phyloP scores from a whole-genome alignment of 805 yeast species.

The Lipomyces anomalus region DNA sequence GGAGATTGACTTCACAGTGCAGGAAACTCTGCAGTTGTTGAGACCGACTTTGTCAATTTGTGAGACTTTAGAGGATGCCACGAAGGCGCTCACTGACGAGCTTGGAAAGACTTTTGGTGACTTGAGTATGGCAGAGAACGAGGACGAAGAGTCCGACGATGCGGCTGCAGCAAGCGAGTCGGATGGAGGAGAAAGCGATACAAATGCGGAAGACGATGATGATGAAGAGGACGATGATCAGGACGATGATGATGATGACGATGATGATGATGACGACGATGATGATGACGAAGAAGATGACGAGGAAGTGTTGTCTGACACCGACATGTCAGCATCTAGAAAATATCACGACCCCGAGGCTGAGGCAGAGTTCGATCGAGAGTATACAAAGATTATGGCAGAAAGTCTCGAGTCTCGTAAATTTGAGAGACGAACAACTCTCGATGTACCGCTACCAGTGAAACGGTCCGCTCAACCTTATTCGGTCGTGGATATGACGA shows the following conservation, averaged over 20 bases:
- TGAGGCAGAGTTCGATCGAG: conserved; percentile 24
- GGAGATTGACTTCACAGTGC: conserved; percentile 53
- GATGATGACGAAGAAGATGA: conserved; percentile 1
- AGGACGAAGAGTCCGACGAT: conserved; percentile 8
- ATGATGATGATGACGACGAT: neutral
- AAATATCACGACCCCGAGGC: conserved; percentile 5
- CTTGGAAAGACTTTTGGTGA: conserved; percentile 13
- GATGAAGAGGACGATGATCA: conserved; percentile 5
- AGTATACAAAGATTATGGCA: conserved; percentile 20
- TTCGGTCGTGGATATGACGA: conserved; percentile 13
- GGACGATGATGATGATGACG: conserved; percentile 11
- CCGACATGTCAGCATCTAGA: too few species aligned
- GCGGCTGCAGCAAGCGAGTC: conserved; percentile 4
- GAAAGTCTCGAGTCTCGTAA: conserved; percentile 23
- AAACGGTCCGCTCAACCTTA: conserved; percentile 5
- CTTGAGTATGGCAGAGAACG: conserved; percentile 6
- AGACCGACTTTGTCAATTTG: conserved; percentile 37
- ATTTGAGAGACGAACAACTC: conserved; percentile 13
- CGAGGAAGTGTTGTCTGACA: conserved; percentile 2
- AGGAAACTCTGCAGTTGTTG: conserved; percentile 37
- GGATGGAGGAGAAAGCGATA: conserved; percentile 9
- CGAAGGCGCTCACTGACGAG: conserved; percentile 33
- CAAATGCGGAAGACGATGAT: conserved; percentile 9
- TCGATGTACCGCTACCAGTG: conserved; percentile 25
- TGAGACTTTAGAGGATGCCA: conserved; percentile 40